A percentile compares a stretch with the other conserved stretches of the same genome.
These are phyloP conservation scores for Cystobasidium pallidum DNA, from an alignment of 1,284 basidiomycete species.

Conservation along the genomic window DNA sequence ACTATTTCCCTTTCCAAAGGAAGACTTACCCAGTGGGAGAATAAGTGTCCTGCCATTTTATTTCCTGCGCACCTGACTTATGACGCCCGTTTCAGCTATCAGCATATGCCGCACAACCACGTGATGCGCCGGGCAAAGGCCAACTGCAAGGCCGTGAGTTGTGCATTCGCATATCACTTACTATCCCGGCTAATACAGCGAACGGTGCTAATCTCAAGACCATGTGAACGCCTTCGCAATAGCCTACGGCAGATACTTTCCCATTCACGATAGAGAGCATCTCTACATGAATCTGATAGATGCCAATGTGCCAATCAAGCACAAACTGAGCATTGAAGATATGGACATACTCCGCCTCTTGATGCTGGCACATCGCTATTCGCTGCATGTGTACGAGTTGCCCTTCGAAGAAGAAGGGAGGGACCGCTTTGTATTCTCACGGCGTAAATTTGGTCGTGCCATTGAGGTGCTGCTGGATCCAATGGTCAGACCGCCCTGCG, in stretches of 20 bases:
- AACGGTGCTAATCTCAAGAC: neutral
- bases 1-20: neutral
- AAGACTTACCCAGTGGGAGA: neutral
- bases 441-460: neutral
- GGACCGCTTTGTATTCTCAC: neutral
- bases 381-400: neutral
- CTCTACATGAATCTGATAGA: neutral
- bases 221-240: neutral
- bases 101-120: neutral
- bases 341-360: neutral
- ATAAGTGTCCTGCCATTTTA: neutral
- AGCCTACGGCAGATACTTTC: slow-evolving; percentile 3
- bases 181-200: neutral
- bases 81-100: neutral
- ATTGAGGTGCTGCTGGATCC: neutral
- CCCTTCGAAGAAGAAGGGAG: neutral
- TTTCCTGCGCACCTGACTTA: neutral
- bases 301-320: neutral
- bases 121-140: neutral
- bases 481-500: neutral
- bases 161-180: neutral
- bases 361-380: slow-evolving; percentile 12
- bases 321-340: neutral
- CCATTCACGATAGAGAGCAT: neutral
- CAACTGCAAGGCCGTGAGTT: neutral